phyloP scores from a whole-genome alignment of 371 early-diverging fungal genomes.

The Syncephalastrum contaminatum region DNA sequence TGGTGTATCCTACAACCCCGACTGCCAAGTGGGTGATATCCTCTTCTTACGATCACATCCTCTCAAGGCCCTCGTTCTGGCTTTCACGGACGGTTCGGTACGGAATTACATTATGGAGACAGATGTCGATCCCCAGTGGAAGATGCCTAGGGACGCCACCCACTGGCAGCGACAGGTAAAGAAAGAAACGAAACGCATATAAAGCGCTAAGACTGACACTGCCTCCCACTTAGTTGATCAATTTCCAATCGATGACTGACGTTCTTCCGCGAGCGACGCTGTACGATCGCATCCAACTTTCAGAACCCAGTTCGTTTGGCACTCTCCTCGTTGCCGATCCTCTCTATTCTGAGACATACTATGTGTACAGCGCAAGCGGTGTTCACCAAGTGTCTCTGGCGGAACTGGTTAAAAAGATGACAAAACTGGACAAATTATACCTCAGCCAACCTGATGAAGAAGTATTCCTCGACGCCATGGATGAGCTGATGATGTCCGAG shows the following conservation, averaged over 20 bases:
- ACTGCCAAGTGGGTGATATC: slow-evolving; percentile 27
- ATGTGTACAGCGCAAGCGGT: slow-evolving; percentile 38
- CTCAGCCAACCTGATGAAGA: background rate
- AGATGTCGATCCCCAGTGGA: slow-evolving; percentile 41
- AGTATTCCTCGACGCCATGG: too few species aligned
- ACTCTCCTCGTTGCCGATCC: slow-evolving; percentile 29
- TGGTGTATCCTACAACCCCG: background rate
- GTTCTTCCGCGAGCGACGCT: slow-evolving; percentile 35
- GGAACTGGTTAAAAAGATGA: slow-evolving; percentile 25
- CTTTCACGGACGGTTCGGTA: slow-evolving; percentile 31
- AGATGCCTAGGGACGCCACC: slow-evolving; percentile 20
- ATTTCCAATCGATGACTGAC: slow-evolving; percentile 17
- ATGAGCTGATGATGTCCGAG: too few species aligned
- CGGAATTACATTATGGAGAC: slow-evolving; percentile 30
- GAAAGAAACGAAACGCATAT: background rate
- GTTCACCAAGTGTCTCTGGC: slow-evolving; percentile 28
- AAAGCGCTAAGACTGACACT: background rate
- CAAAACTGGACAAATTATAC: slow-evolving; percentile 15
- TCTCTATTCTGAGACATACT: slow-evolving; percentile 32
- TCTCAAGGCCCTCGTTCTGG: slow-evolving; percentile 26
- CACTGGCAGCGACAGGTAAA: slow-evolving; percentile 30
- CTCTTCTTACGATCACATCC: slow-evolving; percentile 22
- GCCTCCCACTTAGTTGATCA: slow-evolving; percentile 14
- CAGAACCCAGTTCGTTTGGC: slow-evolving; percentile 11
- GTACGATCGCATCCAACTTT: slow-evolving; percentile 29